Base-by-base conservation (phyloP, 1,139 yeast species). In the Blastobotrys proliferans region DNA sequence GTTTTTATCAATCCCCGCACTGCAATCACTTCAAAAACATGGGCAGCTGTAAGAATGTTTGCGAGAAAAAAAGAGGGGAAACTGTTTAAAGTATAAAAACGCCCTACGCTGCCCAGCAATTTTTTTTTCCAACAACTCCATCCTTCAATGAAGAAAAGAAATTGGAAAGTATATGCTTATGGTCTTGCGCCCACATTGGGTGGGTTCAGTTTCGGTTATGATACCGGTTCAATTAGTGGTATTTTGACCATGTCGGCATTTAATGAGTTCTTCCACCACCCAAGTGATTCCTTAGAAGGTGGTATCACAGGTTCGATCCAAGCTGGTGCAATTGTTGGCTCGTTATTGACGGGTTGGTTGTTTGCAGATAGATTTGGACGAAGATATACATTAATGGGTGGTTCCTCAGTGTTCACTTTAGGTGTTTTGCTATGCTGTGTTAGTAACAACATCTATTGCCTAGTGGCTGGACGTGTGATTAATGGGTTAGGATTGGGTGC, bases 401-500 rank as follows among this genome's bases (percentile, higher is more conserved):
- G 51, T 6, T 46, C 50, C 3, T 30, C 34, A 2, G 11, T 47
- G 19, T 48, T 48, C 40, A 48, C 50, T 9, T 24, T 45, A 8
- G 51, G 51, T 6, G 42, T 48, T 35, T 50, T 50, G 26, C 44
- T 47, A 9, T 47, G 51, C 32, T 35, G 47, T 14, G 49, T 36
- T 19, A 41, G 49, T 8, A 47, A 48, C 25, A 47, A 48, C 32
- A 38, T 48, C 13, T 40, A 42, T 17, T 30, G 43, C 10, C 46
- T 58, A 17, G 43, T 54, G 26, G 57, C 51, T 11, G 64, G 64
- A 9, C 47, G 64, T 3, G 49, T 63, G 44, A 59, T 77, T 20
- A 66, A 73, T 33, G 78, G 80, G 6, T 64, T 73, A 58, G 81
- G 77, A 37, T 79, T 76, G 19, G 81, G 81, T 26, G 67, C 72